Evolutionary conservation across 2,329 filamentous ascomycete species (phyloP), one percentile per base, ranked within the genome.

Genomic region (Nannizzia gypsea): DNA sequence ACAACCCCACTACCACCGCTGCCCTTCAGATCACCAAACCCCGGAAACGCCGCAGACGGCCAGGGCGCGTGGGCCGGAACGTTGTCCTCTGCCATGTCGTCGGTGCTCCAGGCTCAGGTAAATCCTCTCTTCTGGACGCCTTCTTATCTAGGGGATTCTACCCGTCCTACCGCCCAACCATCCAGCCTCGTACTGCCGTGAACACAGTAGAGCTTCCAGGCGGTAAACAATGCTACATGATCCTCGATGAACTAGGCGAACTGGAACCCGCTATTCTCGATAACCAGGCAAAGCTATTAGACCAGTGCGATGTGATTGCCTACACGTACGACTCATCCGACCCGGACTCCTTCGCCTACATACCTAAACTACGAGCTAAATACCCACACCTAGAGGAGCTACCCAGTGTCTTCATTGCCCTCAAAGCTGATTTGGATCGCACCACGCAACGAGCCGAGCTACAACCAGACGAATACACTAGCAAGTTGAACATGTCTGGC

Each of bases 241-340:
- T 99, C 61, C 80, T 97, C 24, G 89, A 96, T 69, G 93, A 99
- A 73, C 85, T 97, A 0, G 93, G 93, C 36, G 90, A 97, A 73
- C 79, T 96, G n/a, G 93, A 97, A 72, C 88, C 90, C 0, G 93
- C 93, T 11, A 90, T 97, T 59, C 78, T 99, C 2, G 93, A 97
- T 60, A 99, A 99, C 69, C 85, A 86, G 68, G 83, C 85, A 50
- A 96, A 95, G 73, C 80, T 78, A 3, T 68, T 99, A 13, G 90
- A 96, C 68, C 86, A 90, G 4, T 97, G 92, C 73, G 93, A 99
- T 72, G 81, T 99, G 24, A 82, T 99, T 52, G 95, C 92, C 74
- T 97, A 95, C 74, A 86, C 90, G 0, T 99, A 97, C 74, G 93
- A 99, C 76, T 97, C 92, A 1, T 95, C 90, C 1, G 91, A 99